phyloP scores from a whole-genome alignment of 768 basidiomycete genomes.

The Phaeotremella skinneri region DNA sequence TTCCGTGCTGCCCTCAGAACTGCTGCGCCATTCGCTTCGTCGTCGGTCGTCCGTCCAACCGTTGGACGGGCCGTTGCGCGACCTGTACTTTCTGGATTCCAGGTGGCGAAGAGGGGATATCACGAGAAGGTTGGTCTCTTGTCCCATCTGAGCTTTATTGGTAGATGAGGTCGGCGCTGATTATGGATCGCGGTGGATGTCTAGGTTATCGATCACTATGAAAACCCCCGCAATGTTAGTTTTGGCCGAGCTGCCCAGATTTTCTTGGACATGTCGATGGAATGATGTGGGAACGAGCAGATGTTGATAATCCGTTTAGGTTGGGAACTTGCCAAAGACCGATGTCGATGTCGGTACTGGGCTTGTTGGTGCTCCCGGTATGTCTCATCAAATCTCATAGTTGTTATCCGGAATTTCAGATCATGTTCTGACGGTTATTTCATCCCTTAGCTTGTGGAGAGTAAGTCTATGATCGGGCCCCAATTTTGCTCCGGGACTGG shows the following conservation, averaged over 20 bases:
- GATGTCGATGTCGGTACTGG: constrained; percentile 93
- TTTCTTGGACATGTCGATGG: not conserved
- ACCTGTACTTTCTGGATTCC: constrained; percentile 20
- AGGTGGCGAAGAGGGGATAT: constrained; percentile 62
- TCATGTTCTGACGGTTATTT: not conserved
- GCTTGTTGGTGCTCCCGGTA: constrained; percentile 94
- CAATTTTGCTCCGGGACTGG: not conserved
- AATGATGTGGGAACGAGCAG: not conserved
- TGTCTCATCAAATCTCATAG: constrained; percentile 50
- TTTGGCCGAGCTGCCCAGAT: not conserved
- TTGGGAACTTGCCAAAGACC: constrained; percentile 89
- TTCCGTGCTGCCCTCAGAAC: constrained; percentile 30
- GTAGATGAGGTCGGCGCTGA: not conserved
- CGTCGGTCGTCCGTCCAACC: constrained; percentile 21
- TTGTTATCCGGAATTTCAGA: no score
- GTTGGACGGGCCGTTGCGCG: constrained; percentile 14
- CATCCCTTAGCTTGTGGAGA: constrained; percentile 72
- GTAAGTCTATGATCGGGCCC: constrained; percentile 30
- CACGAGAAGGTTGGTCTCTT: constrained; percentile 76
- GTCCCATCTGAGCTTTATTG: constrained; percentile 57
- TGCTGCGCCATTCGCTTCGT: constrained; percentile 26
- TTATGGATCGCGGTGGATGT: not conserved
- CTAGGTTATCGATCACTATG: constrained; percentile 66
- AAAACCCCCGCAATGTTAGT: constrained; percentile 92
- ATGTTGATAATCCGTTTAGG: constrained; percentile 59